Evolutionary conservation across 2,329 filamentous ascomycete genomes (phyloP).

Genomic region (Colletotrichum magnum): DNA sequence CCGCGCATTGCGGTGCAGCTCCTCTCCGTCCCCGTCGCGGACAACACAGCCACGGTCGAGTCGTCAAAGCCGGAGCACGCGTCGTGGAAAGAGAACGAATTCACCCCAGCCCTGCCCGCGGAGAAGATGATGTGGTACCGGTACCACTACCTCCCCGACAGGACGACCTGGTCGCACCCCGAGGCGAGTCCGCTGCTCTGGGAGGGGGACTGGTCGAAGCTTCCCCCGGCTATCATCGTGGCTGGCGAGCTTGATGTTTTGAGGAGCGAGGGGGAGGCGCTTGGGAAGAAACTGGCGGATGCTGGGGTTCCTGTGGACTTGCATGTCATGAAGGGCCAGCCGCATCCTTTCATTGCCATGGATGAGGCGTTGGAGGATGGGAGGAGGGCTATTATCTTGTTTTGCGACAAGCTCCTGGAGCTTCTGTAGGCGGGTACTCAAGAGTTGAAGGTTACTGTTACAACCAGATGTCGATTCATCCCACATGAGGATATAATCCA

Average conservation of each 20-base stretch:
- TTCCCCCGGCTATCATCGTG: constrained; percentile 67
- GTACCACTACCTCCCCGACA: constrained; percentile 67
- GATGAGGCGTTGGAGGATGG: constrained; percentile 68
- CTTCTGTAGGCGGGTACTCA: neutral
- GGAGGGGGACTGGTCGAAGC: constrained; percentile 60
- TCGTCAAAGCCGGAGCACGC: constrained; percentile 51
- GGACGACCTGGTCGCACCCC: constrained; percentile 59
- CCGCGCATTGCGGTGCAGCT: constrained; percentile 57
- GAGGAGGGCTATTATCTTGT: constrained; percentile 61
- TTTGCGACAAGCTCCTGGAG: constrained; percentile 48
- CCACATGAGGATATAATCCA: no score
- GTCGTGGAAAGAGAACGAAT: constrained; percentile 66
- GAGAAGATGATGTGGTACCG: constrained; percentile 74
- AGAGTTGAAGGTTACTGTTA: neutral
- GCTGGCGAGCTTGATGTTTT: constrained; percentile 71
- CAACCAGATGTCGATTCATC: neutral
- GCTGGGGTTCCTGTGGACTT: constrained; percentile 64
- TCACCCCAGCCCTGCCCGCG: constrained; percentile 66
- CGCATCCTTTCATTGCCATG: constrained; percentile 72
- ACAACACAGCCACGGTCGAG: constrained; percentile 69
- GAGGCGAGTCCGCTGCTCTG: constrained; percentile 70
- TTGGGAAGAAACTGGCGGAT: constrained; percentile 61
- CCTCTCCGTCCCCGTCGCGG: constrained; percentile 70
- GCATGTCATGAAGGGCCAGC: constrained; percentile 67
- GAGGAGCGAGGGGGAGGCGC: constrained; percentile 66